Percentiles rank a stretch among this genome's conserved stretches.
phyloP scores from a whole-genome alignment of 2,329 filamentous ascomycete species.

The Colletotrichum sp. region DNA sequence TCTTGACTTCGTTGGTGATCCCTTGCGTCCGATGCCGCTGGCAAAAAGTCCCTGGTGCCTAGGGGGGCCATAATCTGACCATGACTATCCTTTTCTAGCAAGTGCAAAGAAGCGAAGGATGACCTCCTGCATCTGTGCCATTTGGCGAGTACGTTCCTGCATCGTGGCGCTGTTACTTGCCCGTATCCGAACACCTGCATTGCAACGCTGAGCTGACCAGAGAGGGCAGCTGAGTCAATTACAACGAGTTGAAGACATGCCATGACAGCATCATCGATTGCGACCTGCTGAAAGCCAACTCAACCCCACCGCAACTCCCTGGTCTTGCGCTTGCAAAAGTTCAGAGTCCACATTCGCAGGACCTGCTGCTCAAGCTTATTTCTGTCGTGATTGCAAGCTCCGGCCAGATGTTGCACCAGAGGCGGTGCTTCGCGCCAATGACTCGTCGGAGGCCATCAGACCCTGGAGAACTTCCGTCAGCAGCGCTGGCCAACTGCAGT shows the following conservation, averaged over 20 bases:
- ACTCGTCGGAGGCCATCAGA: neutral
- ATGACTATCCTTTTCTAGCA: neutral
- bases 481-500: slow-evolving; percentile 3
- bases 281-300: neutral
- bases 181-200: neutral
- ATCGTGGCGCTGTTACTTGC: neutral
- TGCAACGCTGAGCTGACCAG: neutral
- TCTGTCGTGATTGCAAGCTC: neutral
- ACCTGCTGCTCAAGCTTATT: neutral
- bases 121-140: slow-evolving; percentile 7
- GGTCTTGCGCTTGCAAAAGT: neutral
- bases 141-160: neutral
- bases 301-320: neutral
- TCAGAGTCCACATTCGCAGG: neutral
- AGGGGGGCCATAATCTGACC: neutral
- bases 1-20: neutral
- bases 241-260: neutral
- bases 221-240: neutral
- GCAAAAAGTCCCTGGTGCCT: neutral
- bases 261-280: neutral
- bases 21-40: neutral
- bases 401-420: neutral
- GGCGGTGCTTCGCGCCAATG: neutral
- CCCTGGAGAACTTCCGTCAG: neutral
- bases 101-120: neutral